These are phyloP conservation scores for Przewalskia tangutica DNA, from an alignment of 257 asterid species.

Conservation along the genomic window DNA sequence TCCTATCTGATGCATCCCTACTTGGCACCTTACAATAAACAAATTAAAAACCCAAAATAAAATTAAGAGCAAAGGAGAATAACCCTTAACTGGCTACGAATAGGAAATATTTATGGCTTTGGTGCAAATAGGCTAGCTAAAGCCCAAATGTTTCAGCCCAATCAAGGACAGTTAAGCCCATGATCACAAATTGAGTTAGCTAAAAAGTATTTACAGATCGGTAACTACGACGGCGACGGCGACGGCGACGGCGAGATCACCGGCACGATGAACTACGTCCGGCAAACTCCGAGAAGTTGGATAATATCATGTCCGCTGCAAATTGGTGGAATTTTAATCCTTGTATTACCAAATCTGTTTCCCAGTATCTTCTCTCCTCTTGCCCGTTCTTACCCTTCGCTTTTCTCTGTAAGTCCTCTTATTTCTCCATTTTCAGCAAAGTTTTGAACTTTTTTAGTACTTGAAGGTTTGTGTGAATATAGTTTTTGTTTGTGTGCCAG, in stretches of 20 bases:
- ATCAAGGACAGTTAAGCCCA: neutral
- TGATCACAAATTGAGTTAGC: neutral
- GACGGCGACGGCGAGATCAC: neutral
- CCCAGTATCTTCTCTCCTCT: conserved; percentile 28
- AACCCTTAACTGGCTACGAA: no score
- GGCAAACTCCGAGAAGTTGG: neutral
- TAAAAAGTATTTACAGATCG: neutral
- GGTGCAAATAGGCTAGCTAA: neutral
- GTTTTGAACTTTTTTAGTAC: neutral
- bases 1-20: no score
- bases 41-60: no score
- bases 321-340: conserved; percentile 19
- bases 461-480: no score
- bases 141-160: neutral
- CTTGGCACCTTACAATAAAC: no score
- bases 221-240: neutral
- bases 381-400: conserved; percentile 22
- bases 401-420: conserved; percentile 26
- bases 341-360: conserved; percentile 21
- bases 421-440: neutral
- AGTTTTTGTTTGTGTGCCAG: no score
- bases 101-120: no score
- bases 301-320: conserved; percentile 2
- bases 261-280: neutral
- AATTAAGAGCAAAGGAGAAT: no score